These are phyloP conservation scores for Sabuloglossum arenarium DNA, from an alignment of 495 filamentous ascomycete genomes.

Conservation along the genomic window DNA sequence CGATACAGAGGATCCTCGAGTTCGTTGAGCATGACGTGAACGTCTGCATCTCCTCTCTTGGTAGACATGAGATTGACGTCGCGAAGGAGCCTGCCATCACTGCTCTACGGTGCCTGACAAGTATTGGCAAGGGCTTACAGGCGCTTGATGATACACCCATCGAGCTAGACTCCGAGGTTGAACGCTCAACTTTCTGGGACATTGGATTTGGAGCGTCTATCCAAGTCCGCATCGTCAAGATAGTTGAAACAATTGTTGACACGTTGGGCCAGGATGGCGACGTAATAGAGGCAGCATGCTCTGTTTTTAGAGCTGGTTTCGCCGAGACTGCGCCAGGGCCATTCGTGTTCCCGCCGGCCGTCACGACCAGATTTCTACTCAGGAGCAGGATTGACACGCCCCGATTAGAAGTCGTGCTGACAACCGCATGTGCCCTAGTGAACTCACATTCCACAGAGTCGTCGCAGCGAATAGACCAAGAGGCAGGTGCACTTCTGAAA, in stretches of 20 bases:
- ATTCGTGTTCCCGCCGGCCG: constrained; percentile 51
- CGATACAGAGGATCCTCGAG: constrained; percentile 40
- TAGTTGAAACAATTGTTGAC: constrained; percentile 21
- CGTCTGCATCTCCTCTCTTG: constrained; percentile 15
- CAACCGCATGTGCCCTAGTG: constrained; percentile 57
- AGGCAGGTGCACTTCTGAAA: constrained; percentile 33
- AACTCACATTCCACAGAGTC: constrained; percentile 34
- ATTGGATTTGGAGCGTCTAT: constrained; percentile 27
- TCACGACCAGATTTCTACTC: constrained; percentile 51
- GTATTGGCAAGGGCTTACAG: constrained; percentile 64
- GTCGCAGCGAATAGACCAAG: constrained; percentile 20
- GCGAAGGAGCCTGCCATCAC: constrained; percentile 27
- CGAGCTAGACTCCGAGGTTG: constrained; percentile 34
- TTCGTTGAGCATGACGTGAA: constrained; percentile 44
- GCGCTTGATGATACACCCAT: constrained; percentile 46
- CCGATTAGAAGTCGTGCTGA: constrained; percentile 52
- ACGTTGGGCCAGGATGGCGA: constrained; percentile 30
- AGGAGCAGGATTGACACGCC: constrained; percentile 39
- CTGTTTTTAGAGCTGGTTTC: constrained; percentile 57
- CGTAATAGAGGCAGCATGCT: constrained; percentile 56
- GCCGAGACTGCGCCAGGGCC: constrained; percentile 56
- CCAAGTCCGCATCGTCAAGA: constrained; percentile 36
- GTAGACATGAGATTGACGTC: constrained; percentile 13
- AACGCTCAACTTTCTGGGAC: constrained; percentile 36
- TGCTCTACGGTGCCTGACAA: constrained; percentile 50